Percentiles rank a stretch among this genome's conserved stretches.
phyloP scores from a whole-genome alignment of 257 asterid genomes.

The Fraxinus quadrangulata region DNA sequence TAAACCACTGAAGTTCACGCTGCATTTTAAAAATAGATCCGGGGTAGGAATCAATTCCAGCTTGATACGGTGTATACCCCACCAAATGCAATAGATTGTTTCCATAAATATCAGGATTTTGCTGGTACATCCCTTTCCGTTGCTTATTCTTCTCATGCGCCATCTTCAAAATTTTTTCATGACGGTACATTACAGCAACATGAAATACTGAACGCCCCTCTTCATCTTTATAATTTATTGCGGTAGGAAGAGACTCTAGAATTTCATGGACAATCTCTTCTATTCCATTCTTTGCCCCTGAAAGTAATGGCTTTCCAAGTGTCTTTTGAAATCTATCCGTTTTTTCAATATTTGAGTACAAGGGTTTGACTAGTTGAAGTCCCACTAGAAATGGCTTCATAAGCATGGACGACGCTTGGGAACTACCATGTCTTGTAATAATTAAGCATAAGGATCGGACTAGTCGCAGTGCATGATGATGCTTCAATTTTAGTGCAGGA shows the following conservation, averaged over 20 bases:
- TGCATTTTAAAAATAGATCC: constrained; percentile 32
- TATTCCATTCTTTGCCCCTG: constrained; percentile 19
- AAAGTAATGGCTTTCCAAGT: neutral
- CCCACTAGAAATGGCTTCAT: too few relatives aligned
- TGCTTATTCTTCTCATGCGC: constrained; percentile 7
- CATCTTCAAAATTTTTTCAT: neutral
- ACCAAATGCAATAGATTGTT: constrained; percentile 22
- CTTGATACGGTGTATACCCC: constrained; percentile 11
- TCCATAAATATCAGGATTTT: fast-evolving
- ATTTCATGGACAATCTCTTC: constrained; percentile 18
- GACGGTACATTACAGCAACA: constrained; percentile 18
- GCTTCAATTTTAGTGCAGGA: neutral
- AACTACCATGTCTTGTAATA: neutral
- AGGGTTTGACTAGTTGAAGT: too few relatives aligned
- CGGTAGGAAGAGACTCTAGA: neutral
- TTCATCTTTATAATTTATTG: neutral
- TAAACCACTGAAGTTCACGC: constrained; percentile 33
- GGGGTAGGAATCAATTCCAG: constrained; percentile 2
- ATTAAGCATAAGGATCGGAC: constrained; percentile 5
- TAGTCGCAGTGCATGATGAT: neutral
- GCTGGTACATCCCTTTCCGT: neutral
- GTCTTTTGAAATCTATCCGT: neutral
- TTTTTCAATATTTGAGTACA: too few relatives aligned
- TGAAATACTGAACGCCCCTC: neutral
- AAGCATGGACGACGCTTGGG: too few relatives aligned